Conservation (phyloP, 225 moss, liverwort and hornwort species). For the Polytrichum commune region DNA sequence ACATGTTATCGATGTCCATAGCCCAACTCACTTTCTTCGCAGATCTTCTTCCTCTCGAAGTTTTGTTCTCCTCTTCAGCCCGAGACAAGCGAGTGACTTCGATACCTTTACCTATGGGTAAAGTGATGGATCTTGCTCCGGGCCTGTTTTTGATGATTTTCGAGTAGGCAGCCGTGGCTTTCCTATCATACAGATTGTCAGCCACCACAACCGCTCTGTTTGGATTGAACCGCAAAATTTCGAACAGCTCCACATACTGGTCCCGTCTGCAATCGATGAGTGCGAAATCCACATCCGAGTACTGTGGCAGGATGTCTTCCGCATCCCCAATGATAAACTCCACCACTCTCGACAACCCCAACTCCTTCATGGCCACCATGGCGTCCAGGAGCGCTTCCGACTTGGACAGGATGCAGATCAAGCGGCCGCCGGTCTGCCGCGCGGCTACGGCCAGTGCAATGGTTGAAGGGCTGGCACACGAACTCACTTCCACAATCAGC, state of each 20-base stretch:
- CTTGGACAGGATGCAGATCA: slow-evolving; percentile 72
- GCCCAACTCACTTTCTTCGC: slow-evolving; percentile 55
- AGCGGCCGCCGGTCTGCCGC: slow-evolving; percentile 66
- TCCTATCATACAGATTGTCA: slow-evolving; percentile 73
- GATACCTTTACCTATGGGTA: slow-evolving; percentile 86
- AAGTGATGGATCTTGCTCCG: slow-evolving; percentile 71
- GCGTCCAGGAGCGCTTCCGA: slow-evolving; percentile 69
- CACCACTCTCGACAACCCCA: slow-evolving; percentile 72
- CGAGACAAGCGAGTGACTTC: slow-evolving; percentile 70
- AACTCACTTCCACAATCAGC: slow-evolving; percentile 71
- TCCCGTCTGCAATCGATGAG: slow-evolving; percentile 72
- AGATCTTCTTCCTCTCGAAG: slow-evolving; percentile 24
- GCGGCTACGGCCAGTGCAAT: slow-evolving; percentile 85
- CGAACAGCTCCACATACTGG: slow-evolving; percentile 59
- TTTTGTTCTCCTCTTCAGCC: slow-evolving; percentile 35
- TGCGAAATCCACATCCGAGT: slow-evolving; percentile 71
- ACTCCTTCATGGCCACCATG: slow-evolving; percentile 79
- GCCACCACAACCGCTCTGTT: slow-evolving; percentile 82
- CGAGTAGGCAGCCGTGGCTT: slow-evolving; percentile 62
- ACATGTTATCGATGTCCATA: slow-evolving; percentile 38
- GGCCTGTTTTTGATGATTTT: slow-evolving; percentile 68
- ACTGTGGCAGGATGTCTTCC: slow-evolving; percentile 62
- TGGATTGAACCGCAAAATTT: slow-evolving; percentile 60
- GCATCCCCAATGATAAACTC: slow-evolving; percentile 81
- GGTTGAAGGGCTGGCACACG: slow-evolving; percentile 63